Conservation (phyloP, 164 flowering plant species). For the Liriodendron chinense region DNA sequence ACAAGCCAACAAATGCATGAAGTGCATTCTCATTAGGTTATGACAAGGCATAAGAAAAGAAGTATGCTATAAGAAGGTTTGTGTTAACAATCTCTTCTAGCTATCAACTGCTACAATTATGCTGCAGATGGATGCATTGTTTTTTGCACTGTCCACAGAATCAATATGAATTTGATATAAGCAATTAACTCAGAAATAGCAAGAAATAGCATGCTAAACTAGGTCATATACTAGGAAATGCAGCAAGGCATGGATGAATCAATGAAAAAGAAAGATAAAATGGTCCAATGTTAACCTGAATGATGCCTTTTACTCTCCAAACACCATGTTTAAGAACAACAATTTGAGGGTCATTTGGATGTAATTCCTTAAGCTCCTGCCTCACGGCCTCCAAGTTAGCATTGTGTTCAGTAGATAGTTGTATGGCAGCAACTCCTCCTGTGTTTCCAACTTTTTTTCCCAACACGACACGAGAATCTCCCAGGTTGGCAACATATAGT, state of each 20-base stretch:
- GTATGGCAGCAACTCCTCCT: constrained; percentile 60
- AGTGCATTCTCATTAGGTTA: no score
- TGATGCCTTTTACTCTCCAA: constrained; percentile 91
- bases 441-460: constrained; percentile 63
- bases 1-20: no score
- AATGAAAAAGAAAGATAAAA: background rate
- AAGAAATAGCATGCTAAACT: background rate
- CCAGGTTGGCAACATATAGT: constrained; percentile 65
- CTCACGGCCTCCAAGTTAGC: constrained; percentile 62
- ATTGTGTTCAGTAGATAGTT: constrained; percentile 71
- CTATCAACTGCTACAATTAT: background rate
- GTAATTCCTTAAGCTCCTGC: constrained; percentile 58
- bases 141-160: background rate
- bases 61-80: no score
- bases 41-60: no score
- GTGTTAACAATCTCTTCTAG: no score
- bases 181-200: background rate
- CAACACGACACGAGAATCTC: constrained; percentile 79
- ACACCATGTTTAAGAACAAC: constrained; percentile 78
- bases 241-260: background rate
- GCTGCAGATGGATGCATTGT: background rate
- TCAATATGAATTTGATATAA: background rate
- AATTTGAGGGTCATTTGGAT: constrained; percentile 77
- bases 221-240: background rate
- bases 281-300: constrained; percentile 54